phyloP scores from a whole-genome alignment of 2,329 filamentous ascomycete genomes.

The Aspergillus hiratsukae region DNA sequence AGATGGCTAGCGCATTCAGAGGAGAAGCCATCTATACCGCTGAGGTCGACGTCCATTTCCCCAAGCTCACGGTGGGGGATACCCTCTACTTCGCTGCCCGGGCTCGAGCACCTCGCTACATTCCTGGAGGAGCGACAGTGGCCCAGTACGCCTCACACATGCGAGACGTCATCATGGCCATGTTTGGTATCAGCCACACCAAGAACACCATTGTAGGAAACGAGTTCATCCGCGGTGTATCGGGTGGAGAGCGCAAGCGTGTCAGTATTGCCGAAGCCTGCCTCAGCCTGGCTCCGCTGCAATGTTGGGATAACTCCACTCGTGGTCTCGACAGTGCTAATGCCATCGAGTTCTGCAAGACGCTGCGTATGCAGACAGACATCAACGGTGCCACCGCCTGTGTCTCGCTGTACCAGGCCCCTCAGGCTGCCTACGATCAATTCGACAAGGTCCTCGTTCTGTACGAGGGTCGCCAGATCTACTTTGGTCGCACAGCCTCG shows the following conservation, averaged over 20 bases:
- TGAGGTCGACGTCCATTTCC: not conserved
- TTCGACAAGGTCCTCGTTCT: constrained; percentile 67
- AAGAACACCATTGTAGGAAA: constrained; percentile 37
- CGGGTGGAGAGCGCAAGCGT: constrained; percentile 53
- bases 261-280: constrained; percentile 51
- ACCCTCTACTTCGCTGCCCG: constrained; percentile 68
- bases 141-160: constrained; percentile 35
- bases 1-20: constrained; percentile 44
- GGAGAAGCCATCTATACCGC: constrained; percentile 69
- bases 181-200: constrained; percentile 38
- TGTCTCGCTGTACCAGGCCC: constrained; percentile 48
- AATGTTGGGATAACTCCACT: constrained; percentile 38
- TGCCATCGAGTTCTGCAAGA: constrained; percentile 49
- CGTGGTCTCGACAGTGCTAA: constrained; percentile 46
- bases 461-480: constrained; percentile 69
- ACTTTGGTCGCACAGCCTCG: constrained; percentile 57
- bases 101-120: constrained; percentile 44
- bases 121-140: constrained; percentile 2
- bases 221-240: constrained; percentile 53
- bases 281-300: constrained; percentile 38
- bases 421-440: constrained; percentile 36
- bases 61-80: constrained; percentile 64
- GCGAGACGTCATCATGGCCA: constrained; percentile 38
- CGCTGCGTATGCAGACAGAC: constrained; percentile 42
- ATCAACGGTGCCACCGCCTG: constrained; percentile 40